phyloP scores from a whole-genome alignment of 257 asterid genomes.

The Jaltomata sinuosa region DNA sequence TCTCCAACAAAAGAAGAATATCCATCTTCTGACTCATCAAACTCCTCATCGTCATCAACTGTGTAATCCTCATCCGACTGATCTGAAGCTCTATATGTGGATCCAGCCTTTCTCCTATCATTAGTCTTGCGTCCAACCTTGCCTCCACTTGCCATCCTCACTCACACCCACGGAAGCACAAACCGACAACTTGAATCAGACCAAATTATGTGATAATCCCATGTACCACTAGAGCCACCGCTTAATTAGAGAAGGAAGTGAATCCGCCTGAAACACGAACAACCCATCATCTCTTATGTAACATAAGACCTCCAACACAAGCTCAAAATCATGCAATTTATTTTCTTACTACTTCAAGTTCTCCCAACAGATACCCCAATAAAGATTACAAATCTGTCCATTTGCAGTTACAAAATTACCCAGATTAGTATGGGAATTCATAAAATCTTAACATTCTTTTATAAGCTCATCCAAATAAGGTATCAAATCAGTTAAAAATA shows the following conservation, averaged over 20 bases:
- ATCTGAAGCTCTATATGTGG: slow-evolving; percentile 1
- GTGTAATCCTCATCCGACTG: slow-evolving; percentile 35
- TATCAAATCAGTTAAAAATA: background rate
- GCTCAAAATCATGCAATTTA: background rate
- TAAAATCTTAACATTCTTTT: background rate
- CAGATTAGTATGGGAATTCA: background rate
- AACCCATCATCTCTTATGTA: background rate
- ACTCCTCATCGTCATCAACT: slow-evolving; percentile 51
- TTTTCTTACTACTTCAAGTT: background rate
- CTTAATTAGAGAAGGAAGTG: background rate
- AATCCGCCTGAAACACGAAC: background rate
- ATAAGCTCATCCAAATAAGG: background rate
- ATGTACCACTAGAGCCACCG: background rate
- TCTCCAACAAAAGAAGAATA: slow-evolving; percentile 67
- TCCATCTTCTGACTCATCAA: slow-evolving; percentile 55
- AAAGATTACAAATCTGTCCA: background rate
- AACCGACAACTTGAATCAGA: slow-evolving; percentile 5
- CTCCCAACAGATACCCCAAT: background rate
- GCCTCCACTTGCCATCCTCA: slow-evolving; percentile 31
- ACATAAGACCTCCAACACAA: background rate
- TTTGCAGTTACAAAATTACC: background rate
- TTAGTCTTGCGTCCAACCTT: background rate
- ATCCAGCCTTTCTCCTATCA: slow-evolving; percentile 3
- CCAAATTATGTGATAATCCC: slow-evolving; percentile 1
- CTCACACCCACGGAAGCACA: slow-evolving; percentile 5